Percentiles rank a stretch among this genome's conserved stretches.
Conservation (phyloP, 2,329 filamentous ascomycete genomes). For the Colletotrichum filicis region DNA sequence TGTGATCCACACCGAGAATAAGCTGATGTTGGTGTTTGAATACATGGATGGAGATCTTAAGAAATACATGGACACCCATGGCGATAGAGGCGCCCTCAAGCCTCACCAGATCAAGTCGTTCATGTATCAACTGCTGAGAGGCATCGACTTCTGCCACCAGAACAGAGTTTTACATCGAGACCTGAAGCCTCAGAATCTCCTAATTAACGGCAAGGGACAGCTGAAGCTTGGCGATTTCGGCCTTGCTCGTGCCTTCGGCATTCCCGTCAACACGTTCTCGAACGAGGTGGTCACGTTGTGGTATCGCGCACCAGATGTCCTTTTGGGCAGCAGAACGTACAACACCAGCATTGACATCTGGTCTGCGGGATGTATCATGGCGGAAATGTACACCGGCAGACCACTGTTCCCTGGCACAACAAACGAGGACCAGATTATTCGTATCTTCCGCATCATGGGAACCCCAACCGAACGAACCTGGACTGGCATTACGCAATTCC, state of each 20-base stretch:
- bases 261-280: constrained; percentile 97
- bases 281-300: constrained; percentile 98
- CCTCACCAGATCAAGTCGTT: constrained; percentile 95
- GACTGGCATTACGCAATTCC: constrained; percentile 93
- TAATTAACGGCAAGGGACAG: constrained; percentile 92
- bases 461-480: constrained; percentile 95
- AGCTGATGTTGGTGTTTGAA: constrained; percentile 99
- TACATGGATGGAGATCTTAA: constrained; percentile 99
- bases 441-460: constrained; percentile 99
- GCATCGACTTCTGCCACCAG: constrained; percentile 98
- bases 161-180: constrained; percentile 96
- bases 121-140: constrained; percentile 96
- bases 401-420: constrained; percentile 97
- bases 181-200: constrained; percentile 93
- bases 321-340: constrained; percentile 93
- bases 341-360: constrained; percentile 99
- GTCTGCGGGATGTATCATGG: constrained; percentile 99
- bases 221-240: constrained; percentile 96
- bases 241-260: constrained; percentile 92
- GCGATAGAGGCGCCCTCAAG: constrained; percentile 89
- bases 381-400: constrained; percentile 97
- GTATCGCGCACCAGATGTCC: constrained; percentile 96
- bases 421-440: constrained; percentile 96
- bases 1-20: constrained; percentile 99
- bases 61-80: constrained; percentile 96